phyloP scores from a whole-genome alignment of 202 grass and related monocot species.

The Eragrostis tef region DNA sequence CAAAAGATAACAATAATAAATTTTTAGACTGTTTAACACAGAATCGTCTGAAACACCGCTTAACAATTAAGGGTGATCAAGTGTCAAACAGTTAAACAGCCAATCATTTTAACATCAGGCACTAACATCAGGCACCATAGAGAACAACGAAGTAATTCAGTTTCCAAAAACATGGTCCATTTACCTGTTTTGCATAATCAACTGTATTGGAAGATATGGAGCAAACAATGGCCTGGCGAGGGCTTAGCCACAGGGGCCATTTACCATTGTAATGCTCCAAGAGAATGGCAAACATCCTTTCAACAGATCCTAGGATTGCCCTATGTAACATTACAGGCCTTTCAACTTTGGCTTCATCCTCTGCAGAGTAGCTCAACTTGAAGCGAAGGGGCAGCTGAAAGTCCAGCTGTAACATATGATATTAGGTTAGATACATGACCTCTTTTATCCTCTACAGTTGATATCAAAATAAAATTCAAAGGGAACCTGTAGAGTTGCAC shows the following conservation, averaged over 20 bases:
- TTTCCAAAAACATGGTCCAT: constrained; percentile 17
- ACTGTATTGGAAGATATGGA: constrained; percentile 70
- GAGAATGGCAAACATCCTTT: constrained; percentile 99
- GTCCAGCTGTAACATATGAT: constrained; percentile 74
- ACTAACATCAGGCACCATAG: neutral
- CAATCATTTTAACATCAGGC: constrained; percentile 22
- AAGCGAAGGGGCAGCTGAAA: constrained; percentile 93
- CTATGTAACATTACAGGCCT: constrained; percentile 99
- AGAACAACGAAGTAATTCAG: constrained; percentile 35
- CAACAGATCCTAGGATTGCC: constrained; percentile 90
- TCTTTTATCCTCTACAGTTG: constrained; percentile 12
- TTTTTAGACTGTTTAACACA: neutral
- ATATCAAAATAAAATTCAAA: constrained; percentile 34
- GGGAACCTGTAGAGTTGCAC: constrained; percentile 90
- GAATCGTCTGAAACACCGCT: constrained; percentile 3
- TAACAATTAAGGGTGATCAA: neutral
- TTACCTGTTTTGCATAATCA: constrained; percentile 84
- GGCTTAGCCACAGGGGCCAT: constrained; percentile 98
- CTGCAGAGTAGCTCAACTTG: constrained; percentile 89
- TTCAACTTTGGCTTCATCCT: constrained; percentile 92
- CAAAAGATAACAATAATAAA: neutral
- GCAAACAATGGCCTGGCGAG: constrained; percentile 95
- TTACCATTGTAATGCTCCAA: constrained; percentile 99
- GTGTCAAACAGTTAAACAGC: neutral
- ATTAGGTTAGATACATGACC: constrained; percentile 44